A percentile compares a stretch with the other conserved stretches of the same genome.
phyloP scores from a whole-genome alignment of 192 early-diverging fungal genomes.

The Haplosporangium gracile region DNA sequence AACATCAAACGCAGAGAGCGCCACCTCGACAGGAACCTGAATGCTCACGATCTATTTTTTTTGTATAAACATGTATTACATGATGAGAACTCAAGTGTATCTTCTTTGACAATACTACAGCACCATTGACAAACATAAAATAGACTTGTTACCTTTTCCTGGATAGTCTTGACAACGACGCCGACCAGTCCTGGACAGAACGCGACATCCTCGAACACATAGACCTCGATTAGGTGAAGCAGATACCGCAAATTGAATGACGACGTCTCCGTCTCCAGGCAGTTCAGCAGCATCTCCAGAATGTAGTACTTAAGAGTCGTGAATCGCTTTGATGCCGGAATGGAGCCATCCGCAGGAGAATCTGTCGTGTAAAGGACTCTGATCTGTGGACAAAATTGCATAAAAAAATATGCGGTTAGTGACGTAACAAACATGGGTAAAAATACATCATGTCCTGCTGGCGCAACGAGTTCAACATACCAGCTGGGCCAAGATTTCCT shows the following conservation, averaged over 20 bases:
- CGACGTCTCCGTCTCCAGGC: slow-evolving; percentile 72
- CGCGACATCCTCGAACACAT: slow-evolving; percentile 80
- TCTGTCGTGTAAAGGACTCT: slow-evolving; percentile 61
- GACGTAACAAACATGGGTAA: neutral
- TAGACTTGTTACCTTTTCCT: slow-evolving; percentile 74
- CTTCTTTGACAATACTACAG: neutral
- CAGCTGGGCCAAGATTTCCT: slow-evolving; percentile 65
- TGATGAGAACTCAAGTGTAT: neutral
- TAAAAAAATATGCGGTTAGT: neutral
- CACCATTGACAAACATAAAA: neutral
- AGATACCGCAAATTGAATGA: slow-evolving; percentile 75
- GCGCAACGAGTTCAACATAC: slow-evolving; percentile 33
- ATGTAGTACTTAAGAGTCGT: slow-evolving; percentile 76
- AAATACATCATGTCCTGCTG: neutral
- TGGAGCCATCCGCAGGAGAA: slow-evolving; percentile 27
- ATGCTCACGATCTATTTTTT: slow-evolving; percentile 67
- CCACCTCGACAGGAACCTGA: slow-evolving; percentile 70
- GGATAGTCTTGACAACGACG: slow-evolving; percentile 76
- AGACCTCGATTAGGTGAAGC: slow-evolving; percentile 77
- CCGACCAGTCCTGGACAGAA: slow-evolving; percentile 80
- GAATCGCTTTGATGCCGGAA: slow-evolving; percentile 52
- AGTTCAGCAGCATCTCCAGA: slow-evolving; percentile 74
- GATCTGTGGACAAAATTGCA: slow-evolving; percentile 32
- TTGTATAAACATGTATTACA: too few relatives aligned
- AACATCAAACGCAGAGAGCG: slow-evolving; percentile 72